Evolutionary conservation across 192 early-diverging fungal genomes (phyloP).

Genomic region (Chytriomyces sp.): DNA sequence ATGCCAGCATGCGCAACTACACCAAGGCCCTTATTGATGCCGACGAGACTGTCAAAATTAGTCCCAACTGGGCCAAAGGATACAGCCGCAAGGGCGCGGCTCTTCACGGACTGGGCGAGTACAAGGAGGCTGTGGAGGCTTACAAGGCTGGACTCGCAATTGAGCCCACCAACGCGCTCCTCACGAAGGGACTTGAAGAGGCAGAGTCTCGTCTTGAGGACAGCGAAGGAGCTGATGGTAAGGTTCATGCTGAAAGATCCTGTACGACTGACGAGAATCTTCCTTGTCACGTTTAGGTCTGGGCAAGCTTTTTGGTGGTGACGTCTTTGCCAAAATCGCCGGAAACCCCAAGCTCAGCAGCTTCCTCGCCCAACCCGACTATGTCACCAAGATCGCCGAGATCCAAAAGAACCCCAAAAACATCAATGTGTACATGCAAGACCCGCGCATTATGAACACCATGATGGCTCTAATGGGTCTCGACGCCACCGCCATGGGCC

Average conservation of each 20-base stretch:
- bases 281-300: slow-evolving; percentile 29
- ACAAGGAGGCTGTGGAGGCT: slow-evolving; percentile 73
- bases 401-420: slow-evolving; percentile 75
- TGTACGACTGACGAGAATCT: neutral
- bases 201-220: slow-evolving; percentile 62
- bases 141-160: slow-evolving; percentile 77
- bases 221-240: slow-evolving; percentile 31
- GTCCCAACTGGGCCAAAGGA: slow-evolving; percentile 87
- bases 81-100: slow-evolving; percentile 91
- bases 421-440: slow-evolving; percentile 69
- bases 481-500: slow-evolving; percentile 43
- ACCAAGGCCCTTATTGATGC: slow-evolving; percentile 79
- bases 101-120: slow-evolving; percentile 70
- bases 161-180: slow-evolving; percentile 75
- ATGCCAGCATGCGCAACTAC: slow-evolving; percentile 78
- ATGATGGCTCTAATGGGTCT: slow-evolving; percentile 79
- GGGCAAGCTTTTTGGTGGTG: slow-evolving; percentile 75
- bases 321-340: slow-evolving; percentile 76
- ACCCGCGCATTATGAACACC: slow-evolving; percentile 80
- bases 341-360: slow-evolving; percentile 77
- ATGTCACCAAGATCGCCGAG: slow-evolving; percentile 69
- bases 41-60: slow-evolving; percentile 80
- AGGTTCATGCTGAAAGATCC: neutral
- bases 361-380: slow-evolving; percentile 76
- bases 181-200: slow-evolving; percentile 79